Base-by-base conservation (phyloP, 2,329 filamentous ascomycete species). In the Hypoxylon sp. region DNA sequence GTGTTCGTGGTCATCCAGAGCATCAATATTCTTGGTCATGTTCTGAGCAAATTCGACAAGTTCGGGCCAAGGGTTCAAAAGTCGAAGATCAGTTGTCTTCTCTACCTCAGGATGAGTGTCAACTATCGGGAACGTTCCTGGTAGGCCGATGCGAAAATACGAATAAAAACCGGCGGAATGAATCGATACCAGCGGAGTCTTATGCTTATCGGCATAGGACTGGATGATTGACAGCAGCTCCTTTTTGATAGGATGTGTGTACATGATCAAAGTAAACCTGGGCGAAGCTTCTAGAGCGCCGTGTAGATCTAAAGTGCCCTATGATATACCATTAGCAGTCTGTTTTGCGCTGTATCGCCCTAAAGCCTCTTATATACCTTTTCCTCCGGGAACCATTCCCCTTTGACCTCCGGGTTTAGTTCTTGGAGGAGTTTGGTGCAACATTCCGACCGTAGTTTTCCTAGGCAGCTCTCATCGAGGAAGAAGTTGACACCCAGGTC, bases 401-500 rank as follows among this genome's bases (percentile, higher is more conserved):
- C 95, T 65, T 92, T 81, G 1, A 98, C 96, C 75, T 98, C 96
- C 2, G 94, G 94, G 76, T 99, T 99, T 67, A 99, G 84, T 79
- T 99, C 97, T 68, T 89, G 85, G 46, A 99, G 84, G 60, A 95
- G 84, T 68, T 90, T 89, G 63, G 91, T 90, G 60, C 91, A 92
- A 76, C 92, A 90, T 77, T 93, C 87, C 1, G 95, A 93, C 72
- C 96, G 89, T 25, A 89, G 89, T 75, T 90, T 90, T 58, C 94
- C 94, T 38, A 97, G 78, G 70, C 89, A 91, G 52, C 85, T 83
- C 73, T 96, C 89, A 67, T 97, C 93, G 0, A 99, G 84, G 76
- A 99, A 99, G 85, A 99, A 99, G 81, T 99, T 99, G 69, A 98
- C 91, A 3, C 97, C 96, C 43, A 99, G 83, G 75, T 99, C 96